Base-by-base conservation (phyloP, 768 basidiomycete genomes). In the Vararia minispora region DNA sequence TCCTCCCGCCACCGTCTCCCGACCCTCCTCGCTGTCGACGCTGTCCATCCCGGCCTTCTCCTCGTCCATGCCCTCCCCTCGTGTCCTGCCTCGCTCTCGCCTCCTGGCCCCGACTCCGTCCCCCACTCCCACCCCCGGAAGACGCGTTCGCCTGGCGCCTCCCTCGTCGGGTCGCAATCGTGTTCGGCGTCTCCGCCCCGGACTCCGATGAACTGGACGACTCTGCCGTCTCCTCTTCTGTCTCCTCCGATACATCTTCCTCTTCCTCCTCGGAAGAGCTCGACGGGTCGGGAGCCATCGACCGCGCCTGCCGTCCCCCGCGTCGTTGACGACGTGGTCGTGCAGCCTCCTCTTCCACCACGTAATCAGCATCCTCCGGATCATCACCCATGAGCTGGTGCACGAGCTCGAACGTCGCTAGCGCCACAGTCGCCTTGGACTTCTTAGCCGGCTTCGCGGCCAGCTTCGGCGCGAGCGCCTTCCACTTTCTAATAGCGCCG, bases 401-500 rank as follows among this genome's bases (percentile, higher is more conserved):
- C n/a, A n/a, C n/a, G n/a, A n/a, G n/a, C n/a, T 24, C 22, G 18
- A 33, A 1, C 25, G 21, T 25, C 9, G 40, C 17, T 7, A 37
- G 16, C 8, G 10, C 42, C 7, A 25, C 7, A 11, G 30, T 25
- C 14, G 10, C 10, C 21, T 6, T 37, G 27, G 30, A 9, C 17
- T 12, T 24, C 22, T 28, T n/a, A n/a, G n/a, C n/a, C n/a, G n/a
- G n/a, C n/a, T n/a, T n/a, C n/a, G n/a, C n/a, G n/a, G n/a, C n/a
- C n/a, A n/a, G n/a, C 34, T 28, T 44, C 11, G 35, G 20, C 22
- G 35, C 36, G 12, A 36, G 34, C 12, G n/a, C 22, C 31, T 44
- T 44, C 43, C 43, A 44, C 37, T 20, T 37, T 36, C 44, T 45
- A n/a, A n/a, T n/a, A n/a, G n/a, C n/a, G 35, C 22, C 9, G 23